Conservation (phyloP, 495 filamentous ascomycete species). For the Penicillium daleae region DNA sequence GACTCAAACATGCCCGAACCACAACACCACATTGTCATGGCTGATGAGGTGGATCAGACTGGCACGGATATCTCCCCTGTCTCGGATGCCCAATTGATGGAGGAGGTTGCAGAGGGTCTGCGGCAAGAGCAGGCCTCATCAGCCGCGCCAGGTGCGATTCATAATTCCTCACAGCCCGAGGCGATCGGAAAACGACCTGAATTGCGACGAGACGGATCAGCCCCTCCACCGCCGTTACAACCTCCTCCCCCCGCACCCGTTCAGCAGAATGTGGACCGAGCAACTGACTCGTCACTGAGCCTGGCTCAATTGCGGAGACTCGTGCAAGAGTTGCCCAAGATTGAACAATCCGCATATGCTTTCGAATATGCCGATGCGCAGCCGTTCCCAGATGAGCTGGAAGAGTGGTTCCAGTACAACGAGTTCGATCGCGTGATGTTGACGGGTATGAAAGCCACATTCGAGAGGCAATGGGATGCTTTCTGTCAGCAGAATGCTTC, state of each 20-base stretch:
- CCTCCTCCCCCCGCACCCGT: slow-evolving; percentile 60
- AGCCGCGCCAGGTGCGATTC: slow-evolving; percentile 12
- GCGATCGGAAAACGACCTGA: slow-evolving; percentile 51
- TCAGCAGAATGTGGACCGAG: slow-evolving; percentile 47
- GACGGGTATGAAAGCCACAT: slow-evolving; percentile 69
- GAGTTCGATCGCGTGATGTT: slow-evolving; percentile 75
- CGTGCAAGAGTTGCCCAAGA: slow-evolving; percentile 77
- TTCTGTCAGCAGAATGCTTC: slow-evolving; percentile 46
- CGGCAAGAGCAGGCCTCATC: slow-evolving; percentile 47
- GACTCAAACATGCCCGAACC: slow-evolving; percentile 35
- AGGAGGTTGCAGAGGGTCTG: slow-evolving; percentile 53
- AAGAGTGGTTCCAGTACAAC: slow-evolving; percentile 94
- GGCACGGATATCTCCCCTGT: slow-evolving; percentile 57
- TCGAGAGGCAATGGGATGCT: slow-evolving; percentile 64
- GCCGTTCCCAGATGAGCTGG: slow-evolving; percentile 80
- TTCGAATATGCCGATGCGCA: slow-evolving; percentile 87
- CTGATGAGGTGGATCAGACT: slow-evolving; percentile 59
- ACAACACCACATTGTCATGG: slow-evolving; percentile 54
- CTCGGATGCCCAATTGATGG: slow-evolving; percentile 51
- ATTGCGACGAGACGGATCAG: slow-evolving; percentile 57
- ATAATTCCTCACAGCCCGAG: slow-evolving; percentile 18
- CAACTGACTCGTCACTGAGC: slow-evolving; percentile 80
- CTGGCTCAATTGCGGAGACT: slow-evolving; percentile 79
- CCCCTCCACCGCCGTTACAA: slow-evolving; percentile 62
- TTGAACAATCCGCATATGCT: slow-evolving; percentile 85